Evolutionary conservation across 1,139 yeast species (phyloP), one percentile per base, ranked within the genome.

Genomic region (Hansenula sp.): DNA sequence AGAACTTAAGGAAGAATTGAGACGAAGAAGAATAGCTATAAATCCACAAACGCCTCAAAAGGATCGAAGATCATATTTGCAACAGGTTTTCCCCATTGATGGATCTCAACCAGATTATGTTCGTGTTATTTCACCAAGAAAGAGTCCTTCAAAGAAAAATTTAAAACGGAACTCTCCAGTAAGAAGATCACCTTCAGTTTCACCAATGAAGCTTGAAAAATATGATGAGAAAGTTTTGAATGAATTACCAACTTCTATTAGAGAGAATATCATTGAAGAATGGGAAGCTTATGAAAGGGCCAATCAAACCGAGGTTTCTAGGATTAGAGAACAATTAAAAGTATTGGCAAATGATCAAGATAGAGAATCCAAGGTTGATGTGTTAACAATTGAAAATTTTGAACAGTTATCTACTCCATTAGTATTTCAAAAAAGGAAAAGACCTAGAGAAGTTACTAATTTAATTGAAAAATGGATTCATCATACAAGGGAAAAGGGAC

Each of bases 401-500:
- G 52, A 34, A 43, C 54, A 52, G 40, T 52, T 46, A 24, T 52
- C 41, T 37, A 48, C 37, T 39, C 75, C 77, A 2, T 42, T 53
- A 8, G 62, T 62, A 41, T 68, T 75, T 47, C 71, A 68, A 41
- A 61, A 63, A 6, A 41, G 46, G 7, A 44, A 55, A 1, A 52
- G 66, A 2, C 62, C 64, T 16, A 52, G 54, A 11, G 69, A 70
- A 4, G 59, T 80, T 31, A 61, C 64, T 28, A 29, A 42, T 2
- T 54, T 69, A 41, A 40, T 81, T 4, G 53, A 58, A 3, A 57
- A 61, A 1, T 82, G 90, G 90, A 64, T 81, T 0, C 45, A 46
- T 5, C 59, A 61, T 35, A 68, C 81, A 5, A 47, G 58, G n/a
- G 65, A 61, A 25, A 63, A 62, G 25, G 84, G 85, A 0, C 89